Evolutionary conservation across 169 alveolate genomes (phyloP).

Genomic region (Eimeria falciformis): DNA sequence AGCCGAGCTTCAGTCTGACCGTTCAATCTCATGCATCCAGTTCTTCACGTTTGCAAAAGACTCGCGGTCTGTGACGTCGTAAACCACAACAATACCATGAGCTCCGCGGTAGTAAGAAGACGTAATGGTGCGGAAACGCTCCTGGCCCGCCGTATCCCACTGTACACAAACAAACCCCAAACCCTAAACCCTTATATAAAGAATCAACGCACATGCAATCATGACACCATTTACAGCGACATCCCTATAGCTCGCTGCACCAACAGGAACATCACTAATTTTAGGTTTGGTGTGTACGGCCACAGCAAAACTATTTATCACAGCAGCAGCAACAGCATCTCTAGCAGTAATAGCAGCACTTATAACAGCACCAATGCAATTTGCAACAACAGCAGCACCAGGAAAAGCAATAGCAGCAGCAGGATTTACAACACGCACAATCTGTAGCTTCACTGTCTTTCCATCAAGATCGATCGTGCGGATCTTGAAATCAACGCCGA

Average conservation of each 20-base stretch:
- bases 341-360: conserved; percentile 22
- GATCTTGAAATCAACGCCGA: conserved; percentile 94
- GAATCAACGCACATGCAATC: background rate
- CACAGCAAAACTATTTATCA: background rate
- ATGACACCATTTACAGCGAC: background rate
- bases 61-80: conserved; percentile 54
- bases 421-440: conserved; percentile 78
- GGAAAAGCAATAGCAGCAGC: conserved; percentile 24
- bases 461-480: conserved; percentile 95
- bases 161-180: too few species aligned
- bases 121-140: conserved; percentile 96
- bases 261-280: too few species aligned
- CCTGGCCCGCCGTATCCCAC: conserved; percentile 99
- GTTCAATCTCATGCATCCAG: conserved; percentile 72
- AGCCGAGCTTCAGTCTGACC: conserved; percentile 1
- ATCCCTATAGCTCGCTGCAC: too few species aligned
- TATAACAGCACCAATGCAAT: background rate
- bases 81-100: conserved; percentile 94
- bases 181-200: too few species aligned
- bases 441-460: conserved; percentile 94
- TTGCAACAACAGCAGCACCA: background rate
- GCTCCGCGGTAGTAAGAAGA: conserved; percentile 98
- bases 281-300: too few species aligned
- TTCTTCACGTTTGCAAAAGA: conserved; percentile 64
- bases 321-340: conserved; percentile 93